Base-by-base conservation (phyloP, 306 rosid species). In the Phaseolus lunatus region DNA sequence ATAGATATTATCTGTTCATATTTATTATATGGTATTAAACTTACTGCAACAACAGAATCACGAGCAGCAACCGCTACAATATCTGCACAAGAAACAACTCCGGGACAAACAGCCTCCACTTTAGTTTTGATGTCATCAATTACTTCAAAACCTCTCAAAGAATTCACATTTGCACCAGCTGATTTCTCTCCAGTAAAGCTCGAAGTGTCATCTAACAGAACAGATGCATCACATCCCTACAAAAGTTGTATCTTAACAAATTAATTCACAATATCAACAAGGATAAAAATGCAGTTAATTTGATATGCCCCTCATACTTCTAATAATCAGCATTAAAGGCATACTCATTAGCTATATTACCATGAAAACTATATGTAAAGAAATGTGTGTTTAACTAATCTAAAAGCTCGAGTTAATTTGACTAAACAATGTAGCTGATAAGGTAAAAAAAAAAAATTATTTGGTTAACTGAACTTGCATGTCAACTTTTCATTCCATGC, bases 201-300 rank as follows among this genome's bases (percentile, higher is more conserved):
- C 0, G 90, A 45, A 15, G 89, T 89, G 82, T 89, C 90, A 53
- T 89, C 90, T 61, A 86, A 73, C 14, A 89, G 65, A 65, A 87
- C 83, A 37, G 93, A 89, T 20, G 81, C 93, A 72, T 89, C 93
- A 74, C 89, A 89, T 75, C 90, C 93, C 92, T 89, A 53, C 75
- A 72, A 13, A 43, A 24, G 16, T 39, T 63, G 20, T 33, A 33
- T 24, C 9, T 8, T 71, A 31, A 68, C 50, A 16, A 15, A 22
- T 43, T 8, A 70, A 29, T 26, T 57, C 44, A 15, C 27, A 73
- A 57, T 54, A 58, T 29, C 41, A 39, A 31, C 7, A 7, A 49
- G 9, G 29, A 27, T 31, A n/a, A 31, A 69, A 48, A 1, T 18
- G 12, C 26, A 33, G 3, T 63, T 63, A 33, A 63, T 63, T 33